Conservation (phyloP, 345 rosid species). For the Linum lewisii region DNA sequence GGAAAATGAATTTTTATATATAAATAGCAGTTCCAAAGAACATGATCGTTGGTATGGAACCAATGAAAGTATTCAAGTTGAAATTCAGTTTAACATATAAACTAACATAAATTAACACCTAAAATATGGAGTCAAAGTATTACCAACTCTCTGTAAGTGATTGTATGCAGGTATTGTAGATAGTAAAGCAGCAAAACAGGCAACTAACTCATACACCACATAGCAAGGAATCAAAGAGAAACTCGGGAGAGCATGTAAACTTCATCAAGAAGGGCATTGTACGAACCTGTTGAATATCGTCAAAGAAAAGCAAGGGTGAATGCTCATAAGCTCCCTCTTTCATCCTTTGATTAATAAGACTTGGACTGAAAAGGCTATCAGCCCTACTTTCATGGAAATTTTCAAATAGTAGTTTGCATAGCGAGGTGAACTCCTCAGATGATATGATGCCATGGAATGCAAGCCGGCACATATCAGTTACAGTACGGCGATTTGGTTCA, state of each 20-base stretch:
- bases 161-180: background rate
- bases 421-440: slow-evolving; percentile 63
- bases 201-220: background rate
- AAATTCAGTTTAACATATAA: too few relatives aligned
- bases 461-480: slow-evolving; percentile 49
- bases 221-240: background rate
- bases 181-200: background rate
- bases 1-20: background rate
- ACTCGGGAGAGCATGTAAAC: background rate
- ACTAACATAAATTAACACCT: background rate
- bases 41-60: background rate
- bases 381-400: slow-evolving; percentile 58
- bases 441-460: slow-evolving; percentile 52
- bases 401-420: slow-evolving; percentile 63
- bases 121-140: background rate
- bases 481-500: slow-evolving; percentile 26
- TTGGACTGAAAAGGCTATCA: slow-evolving; percentile 42
- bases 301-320: slow-evolving; percentile 48
- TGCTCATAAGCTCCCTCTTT: slow-evolving; percentile 65
- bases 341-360: slow-evolving; percentile 55
- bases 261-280: background rate
- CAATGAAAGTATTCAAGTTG: background rate
- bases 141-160: background rate
- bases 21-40: background rate
- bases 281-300: slow-evolving; percentile 61